A percentile compares a stretch with the other conserved stretches of the same genome.
phyloP scores from a whole-genome alignment of 257 asterid species.

The Gynochthodes officinalis region DNA sequence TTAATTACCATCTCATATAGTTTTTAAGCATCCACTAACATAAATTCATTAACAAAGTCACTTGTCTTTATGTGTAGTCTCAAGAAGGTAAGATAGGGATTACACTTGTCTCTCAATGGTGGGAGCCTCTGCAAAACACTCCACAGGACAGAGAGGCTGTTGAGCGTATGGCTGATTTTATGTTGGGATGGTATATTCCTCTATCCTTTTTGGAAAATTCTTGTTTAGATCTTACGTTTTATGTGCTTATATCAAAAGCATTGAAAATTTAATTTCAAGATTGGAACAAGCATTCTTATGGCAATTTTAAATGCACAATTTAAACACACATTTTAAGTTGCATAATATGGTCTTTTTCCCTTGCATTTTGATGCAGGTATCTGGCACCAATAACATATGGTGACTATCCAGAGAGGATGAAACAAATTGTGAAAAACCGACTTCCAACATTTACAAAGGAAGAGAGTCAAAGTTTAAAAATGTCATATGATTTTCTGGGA shows the following conservation, averaged over 20 bases:
- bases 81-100: conserved; percentile 59
- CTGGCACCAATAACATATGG: conserved; percentile 25
- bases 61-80: conserved; percentile 20
- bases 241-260: no score
- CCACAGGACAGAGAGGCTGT: conserved; percentile 13
- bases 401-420: conserved; percentile 28
- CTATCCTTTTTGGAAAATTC: no score
- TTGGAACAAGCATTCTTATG: no score
- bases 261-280: no score
- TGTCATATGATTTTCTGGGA: conserved; percentile 30
- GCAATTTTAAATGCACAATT: no score
- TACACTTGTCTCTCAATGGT: conserved; percentile 43
- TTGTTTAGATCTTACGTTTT: no score
- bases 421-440: conserved; percentile 12
- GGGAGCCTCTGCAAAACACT: conserved; percentile 33
- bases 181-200: conserved; percentile 40
- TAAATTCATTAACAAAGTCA: no score
- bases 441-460: conserved; percentile 26
- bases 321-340: no score
- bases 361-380: conserved; percentile 22
- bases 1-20: no score
- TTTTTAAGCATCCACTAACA: no score
- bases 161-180: conserved; percentile 23
- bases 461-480: conserved; percentile 8
- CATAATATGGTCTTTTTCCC: no score